Evolutionary conservation across 2,329 filamentous ascomycete genomes (phyloP), one percentile per base, ranked within the genome.

Genomic region (Alternaria hordeiaustralica): DNA sequence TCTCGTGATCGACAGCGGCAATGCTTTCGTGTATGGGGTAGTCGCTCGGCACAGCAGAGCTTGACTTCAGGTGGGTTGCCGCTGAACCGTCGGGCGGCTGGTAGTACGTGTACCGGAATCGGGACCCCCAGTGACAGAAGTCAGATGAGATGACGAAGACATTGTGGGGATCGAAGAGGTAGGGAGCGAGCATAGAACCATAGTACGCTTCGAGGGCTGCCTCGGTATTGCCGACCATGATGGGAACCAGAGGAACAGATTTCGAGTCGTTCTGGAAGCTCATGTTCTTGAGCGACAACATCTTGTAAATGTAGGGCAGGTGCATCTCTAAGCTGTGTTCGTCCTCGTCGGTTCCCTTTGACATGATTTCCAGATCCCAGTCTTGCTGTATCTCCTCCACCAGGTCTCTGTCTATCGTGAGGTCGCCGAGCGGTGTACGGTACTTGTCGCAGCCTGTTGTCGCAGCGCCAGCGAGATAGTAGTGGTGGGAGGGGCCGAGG

Each of bases 241-340:
- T 90, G 0, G 96, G 96, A 1, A 97, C 87, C 5, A 99, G 86
- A 7, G 86, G 87, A 0, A 95, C 93, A 71, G 92, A 92, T 5
- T 86, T 75, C 1, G 86, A 81, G 84, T 73, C 54, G 18, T 64
- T 55, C 46, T 76, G 71, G 59, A 77, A 77, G 44, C 43, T 55
- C 6, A 59, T 18, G 57, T 75, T 77, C 28, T 72, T 67, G 77
- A 83, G 81, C 61, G 86, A 86, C 7, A 90, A 85, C 57, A 92
- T 88, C 76, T 94, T 94, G 84, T 94, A 94, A 67, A 98, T 91
- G 75, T 96, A 97, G 0, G 96, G 95, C 9, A 98, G 85, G 72
- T 99, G 96, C 91, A 99, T 97, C 83, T 99, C 96, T 2, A 98
- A 87, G 55, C 93, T 97, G 81, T 99, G 96, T 80, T 99, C 96